Base-by-base conservation (phyloP, 805 yeast genomes). In the Teunomyces atbi region DNA sequence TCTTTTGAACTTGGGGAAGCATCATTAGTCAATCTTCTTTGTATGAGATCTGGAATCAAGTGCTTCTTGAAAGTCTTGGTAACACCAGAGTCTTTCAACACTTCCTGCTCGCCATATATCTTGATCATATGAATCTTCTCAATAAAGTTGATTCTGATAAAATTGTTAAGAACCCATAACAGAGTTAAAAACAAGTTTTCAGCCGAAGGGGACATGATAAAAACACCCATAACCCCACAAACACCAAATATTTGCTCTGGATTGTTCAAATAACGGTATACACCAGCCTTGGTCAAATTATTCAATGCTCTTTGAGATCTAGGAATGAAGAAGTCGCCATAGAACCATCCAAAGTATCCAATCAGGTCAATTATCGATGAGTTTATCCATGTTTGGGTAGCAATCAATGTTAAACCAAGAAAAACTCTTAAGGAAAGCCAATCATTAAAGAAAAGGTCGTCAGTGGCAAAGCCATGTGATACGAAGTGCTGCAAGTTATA, bases 261-360 rank as follows among this genome's bases (percentile, higher is more conserved):
- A 58, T 87, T 85, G 61, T 87, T 87, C 59, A 87, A 73, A 62
- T 86, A 87, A 53, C 92, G 78, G 60, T 87, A 87, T 33, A 87
- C 86, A 42, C 96, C 96, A 28, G 87, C 85, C 51, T 84, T 84
- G 0, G 91, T 82, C 54, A 87, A 71, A 52, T 72, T 71, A 6
- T 77, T 65, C 46, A 71, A 72, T 6, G 53, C 39, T 30, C 55
- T 47, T 19, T 70, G 71, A 15, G 77, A 69, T 44, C 74, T 77
- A 30, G 86, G 81, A 47, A 85, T 68, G 64, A 86, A 87, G 65
- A 87, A 87, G 62, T 87, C 96, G 47, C 96, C 95, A 62, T 84
- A 87, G 57, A 86, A 87, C 94, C 94, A 87, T n/a, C 95, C 94
- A 64, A 83, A 86, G 50, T 84, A 85, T 2, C 92, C 92, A 52